These are phyloP conservation scores for Auriscalpium orientale DNA, from an alignment of 768 basidiomycete species.

Conservation along the genomic window DNA sequence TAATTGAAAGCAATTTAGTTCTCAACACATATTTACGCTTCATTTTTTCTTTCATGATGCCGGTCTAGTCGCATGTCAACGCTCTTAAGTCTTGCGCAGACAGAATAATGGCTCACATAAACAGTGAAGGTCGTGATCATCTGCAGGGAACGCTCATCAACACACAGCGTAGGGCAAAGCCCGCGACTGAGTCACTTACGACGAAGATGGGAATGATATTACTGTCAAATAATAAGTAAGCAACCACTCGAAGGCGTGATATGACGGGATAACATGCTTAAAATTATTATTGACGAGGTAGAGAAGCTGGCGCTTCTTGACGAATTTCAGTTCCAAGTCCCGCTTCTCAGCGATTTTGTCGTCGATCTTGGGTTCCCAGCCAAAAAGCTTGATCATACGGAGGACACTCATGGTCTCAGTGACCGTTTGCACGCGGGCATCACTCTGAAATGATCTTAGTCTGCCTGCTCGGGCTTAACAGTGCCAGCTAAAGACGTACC, in stretches of 20 bases:
- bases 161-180: background rate
- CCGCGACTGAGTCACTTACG: background rate
- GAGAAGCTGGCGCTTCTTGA: conserved; percentile 28
- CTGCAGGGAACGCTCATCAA: background rate
- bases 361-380: conserved; percentile 44
- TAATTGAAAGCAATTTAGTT: conserved; percentile 2
- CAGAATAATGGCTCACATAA: background rate
- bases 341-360: conserved; percentile 25
- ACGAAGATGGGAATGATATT: conserved; percentile 31
- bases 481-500: conserved; percentile 15
- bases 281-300: conserved; percentile 27
- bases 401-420: conserved; percentile 35
- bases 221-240: conserved; percentile 15
- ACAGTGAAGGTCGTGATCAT: conserved; percentile 9
- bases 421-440: conserved; percentile 37
- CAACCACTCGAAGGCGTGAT: background rate
- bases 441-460: conserved; percentile 25
- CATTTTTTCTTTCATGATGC: conserved; percentile 7
- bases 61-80: conserved; percentile 18
- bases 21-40: background rate
- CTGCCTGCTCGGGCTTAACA: too few relatives aligned
- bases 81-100: background rate
- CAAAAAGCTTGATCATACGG: conserved; percentile 55
- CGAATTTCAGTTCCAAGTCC: conserved; percentile 29
- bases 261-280: conserved; percentile 18